A percentile compares a stretch with the other conserved stretches of the same genome.
Evolutionary conservation across 331 rosid species (phyloP).

Genomic region (Dryas integrifolia): DNA sequence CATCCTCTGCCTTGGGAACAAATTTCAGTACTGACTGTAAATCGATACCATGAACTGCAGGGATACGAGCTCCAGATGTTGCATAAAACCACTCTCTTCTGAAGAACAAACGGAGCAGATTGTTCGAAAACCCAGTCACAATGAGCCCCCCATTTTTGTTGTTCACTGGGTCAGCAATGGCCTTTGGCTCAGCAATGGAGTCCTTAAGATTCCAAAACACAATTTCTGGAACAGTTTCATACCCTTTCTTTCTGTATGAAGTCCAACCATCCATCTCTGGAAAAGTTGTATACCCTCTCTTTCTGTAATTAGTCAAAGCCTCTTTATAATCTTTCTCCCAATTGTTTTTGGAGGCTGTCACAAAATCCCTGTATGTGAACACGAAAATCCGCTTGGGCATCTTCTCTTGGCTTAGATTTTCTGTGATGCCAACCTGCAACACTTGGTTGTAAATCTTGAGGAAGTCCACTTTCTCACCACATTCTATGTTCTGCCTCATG

Average conservation of each 20-base stretch:
- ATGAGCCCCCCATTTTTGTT: not conserved
- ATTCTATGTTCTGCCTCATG: not conserved
- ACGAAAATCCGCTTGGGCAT: constrained; percentile 5
- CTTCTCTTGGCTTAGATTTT: not conserved
- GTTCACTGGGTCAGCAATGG: not conserved
- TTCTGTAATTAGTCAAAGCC: not conserved
- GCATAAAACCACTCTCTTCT: not conserved
- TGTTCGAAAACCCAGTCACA: not conserved
- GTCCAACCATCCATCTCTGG: not conserved
- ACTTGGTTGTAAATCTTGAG: not conserved
- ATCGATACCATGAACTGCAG: constrained; percentile 1
- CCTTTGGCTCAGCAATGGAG: not conserved
- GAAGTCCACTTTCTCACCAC: not conserved
- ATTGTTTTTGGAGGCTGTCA: not conserved
- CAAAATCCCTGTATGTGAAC: not conserved
- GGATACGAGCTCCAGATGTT: constrained; percentile 2
- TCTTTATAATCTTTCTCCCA: not conserved
- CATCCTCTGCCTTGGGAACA: not conserved
- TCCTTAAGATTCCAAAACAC: constrained; percentile 4
- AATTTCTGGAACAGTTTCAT: not conserved
- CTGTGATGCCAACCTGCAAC: not conserved
- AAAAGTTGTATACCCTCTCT: not conserved
- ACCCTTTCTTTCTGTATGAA: not conserved
- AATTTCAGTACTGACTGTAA: not conserved
- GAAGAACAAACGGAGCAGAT: not conserved